These are phyloP conservation scores for Phlebopus sp. DNA, from an alignment of 1,284 basidiomycete species.

Conservation along the genomic window DNA sequence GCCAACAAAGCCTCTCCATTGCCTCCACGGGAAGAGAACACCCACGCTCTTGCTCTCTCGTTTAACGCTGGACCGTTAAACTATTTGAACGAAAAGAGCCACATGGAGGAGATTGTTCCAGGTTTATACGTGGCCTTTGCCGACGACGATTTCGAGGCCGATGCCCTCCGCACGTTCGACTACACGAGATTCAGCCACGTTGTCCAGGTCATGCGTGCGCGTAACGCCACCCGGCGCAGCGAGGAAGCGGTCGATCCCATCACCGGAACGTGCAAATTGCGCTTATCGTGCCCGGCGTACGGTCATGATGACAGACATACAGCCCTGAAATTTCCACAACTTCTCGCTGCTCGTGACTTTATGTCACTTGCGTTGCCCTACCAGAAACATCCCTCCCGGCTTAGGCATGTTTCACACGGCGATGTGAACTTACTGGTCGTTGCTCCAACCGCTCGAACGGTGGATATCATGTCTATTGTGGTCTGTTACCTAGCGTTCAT, in stretches of 20 bases:
- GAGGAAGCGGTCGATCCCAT: slow-evolving; percentile 2
- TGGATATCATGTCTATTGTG: slow-evolving; percentile 18
- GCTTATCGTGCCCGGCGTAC: slow-evolving; percentile 2
- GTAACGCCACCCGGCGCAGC: background rate
- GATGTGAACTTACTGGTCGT: slow-evolving; percentile 15
- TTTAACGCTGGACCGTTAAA: background rate
- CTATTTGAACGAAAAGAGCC: background rate
- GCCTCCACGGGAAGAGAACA: background rate
- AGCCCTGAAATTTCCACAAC: slow-evolving; percentile 6
- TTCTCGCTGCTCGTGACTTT: slow-evolving; percentile 22
- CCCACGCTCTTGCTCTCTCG: background rate
- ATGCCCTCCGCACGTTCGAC: slow-evolving; percentile 8
- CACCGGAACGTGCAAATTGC: slow-evolving; percentile 4
- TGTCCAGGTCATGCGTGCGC: slow-evolving; percentile 10
- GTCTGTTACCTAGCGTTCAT: slow-evolving; percentile 20
- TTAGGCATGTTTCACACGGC: background rate
- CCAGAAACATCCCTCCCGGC: background rate
- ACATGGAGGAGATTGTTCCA: slow-evolving; percentile 10
- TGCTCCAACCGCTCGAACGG: slow-evolving; percentile 12
- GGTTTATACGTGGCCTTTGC: slow-evolving; percentile 21
- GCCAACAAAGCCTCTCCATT: background rate
- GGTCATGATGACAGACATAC: background rate
- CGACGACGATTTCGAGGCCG: slow-evolving; percentile 7
- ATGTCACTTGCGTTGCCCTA: slow-evolving; percentile 17
- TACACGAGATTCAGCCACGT: slow-evolving; percentile 20